Evolutionary conservation across 192 early-diverging fungal genomes (phyloP).

Genomic region (Linnemannia elongata): DNA sequence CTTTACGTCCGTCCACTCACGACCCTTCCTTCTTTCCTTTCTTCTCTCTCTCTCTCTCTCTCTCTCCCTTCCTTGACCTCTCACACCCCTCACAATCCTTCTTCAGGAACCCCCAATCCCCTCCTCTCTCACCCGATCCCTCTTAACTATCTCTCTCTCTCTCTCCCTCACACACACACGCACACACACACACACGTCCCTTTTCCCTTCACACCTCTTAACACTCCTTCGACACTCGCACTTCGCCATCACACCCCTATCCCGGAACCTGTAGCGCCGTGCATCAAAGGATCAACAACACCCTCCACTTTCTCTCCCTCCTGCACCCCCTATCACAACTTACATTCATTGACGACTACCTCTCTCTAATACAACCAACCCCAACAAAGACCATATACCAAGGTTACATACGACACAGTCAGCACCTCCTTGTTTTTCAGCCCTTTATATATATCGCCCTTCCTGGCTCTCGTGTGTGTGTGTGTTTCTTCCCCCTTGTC

Average conservation of each 20-base stretch:
- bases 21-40: neutral
- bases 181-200: too few relatives aligned
- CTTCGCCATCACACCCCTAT: neutral
- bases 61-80: neutral
- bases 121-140: neutral
- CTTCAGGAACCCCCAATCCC: neutral
- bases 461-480: slow-evolving; percentile 8
- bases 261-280: neutral
- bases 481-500: slow-evolving; percentile 13
- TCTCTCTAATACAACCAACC: neutral
- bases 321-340: neutral
- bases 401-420: neutral
- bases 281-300: neutral
- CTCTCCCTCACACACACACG: neutral
- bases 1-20: neutral
- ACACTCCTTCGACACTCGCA: neutral
- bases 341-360: neutral
- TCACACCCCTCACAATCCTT: slow-evolving; percentile 11
- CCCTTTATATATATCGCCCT: neutral
- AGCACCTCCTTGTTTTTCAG: slow-evolving; percentile 25
- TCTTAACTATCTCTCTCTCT: neutral
- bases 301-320: neutral
- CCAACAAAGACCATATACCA: neutral
- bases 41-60: neutral
- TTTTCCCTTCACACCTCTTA: neutral